Base-by-base conservation (phyloP, 139 green algal genomes). In the Chlamydomonas sp. region DNA sequence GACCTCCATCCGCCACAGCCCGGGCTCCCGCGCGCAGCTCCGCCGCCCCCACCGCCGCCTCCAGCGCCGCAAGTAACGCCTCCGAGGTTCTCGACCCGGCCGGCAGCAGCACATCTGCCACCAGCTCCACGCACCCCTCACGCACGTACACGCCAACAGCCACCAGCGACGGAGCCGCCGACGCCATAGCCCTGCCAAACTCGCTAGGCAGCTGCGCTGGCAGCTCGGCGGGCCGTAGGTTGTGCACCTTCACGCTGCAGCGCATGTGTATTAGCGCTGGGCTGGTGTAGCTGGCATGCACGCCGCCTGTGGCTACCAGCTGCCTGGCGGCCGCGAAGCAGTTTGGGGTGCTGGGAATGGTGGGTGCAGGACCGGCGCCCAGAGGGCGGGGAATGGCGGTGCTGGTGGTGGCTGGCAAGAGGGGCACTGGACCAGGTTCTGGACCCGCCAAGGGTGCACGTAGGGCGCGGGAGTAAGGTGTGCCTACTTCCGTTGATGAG, bases 141-240 rank as follows among this genome's bases (percentile, higher is more conserved):
- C 83, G 83, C 72, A 87, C 83, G 74, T 87, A 87, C n/a, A 87
- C 83, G 7, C 83, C 83, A 4, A 87, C 83, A 49, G 83, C 72
- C 20, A 73, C 82, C 60, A 73, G 7, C 58, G 69, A 5, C 18
- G 60, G 59, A 58, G 63, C 63, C 20, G 20, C 79, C 31, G 79
- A 49, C 14, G 63, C 79, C 79, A 10, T 58, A 5, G 15, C 80
- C 60, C 68, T 49, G 31, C 31, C 31, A 49, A 49, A 49, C 31
- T 49, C 31, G 31, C 58, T 31, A 3, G 61, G 62, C 17, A 87
- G 59, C 14, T 63, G 63, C 31, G n/a, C 7, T n/a, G 73, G 73
- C n/a, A 87, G 31, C 8, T 87, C 73, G 31, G 62, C 61, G 8
- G 83, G 83, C 49, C 62, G 20, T 14, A 87, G 3, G 61, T 73